These are phyloP conservation scores for Talaromyces rugulosus DNA, from an alignment of 2,329 filamentous ascomycete species.

Conservation along the genomic window DNA sequence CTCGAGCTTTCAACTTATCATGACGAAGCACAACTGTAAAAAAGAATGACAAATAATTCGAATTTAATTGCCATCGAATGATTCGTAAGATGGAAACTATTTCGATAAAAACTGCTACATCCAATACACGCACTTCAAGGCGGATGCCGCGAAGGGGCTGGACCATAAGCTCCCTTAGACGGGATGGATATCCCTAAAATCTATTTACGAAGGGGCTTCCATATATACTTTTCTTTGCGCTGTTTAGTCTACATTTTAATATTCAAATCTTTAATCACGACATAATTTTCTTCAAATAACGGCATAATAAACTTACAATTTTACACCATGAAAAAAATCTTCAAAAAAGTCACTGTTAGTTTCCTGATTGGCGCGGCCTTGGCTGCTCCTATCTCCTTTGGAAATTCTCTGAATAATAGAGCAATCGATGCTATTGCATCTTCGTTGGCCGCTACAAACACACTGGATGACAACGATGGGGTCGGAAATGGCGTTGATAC, in stretches of 20 bases:
- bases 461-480: not conserved
- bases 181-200: not conserved
- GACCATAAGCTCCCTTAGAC: not conserved
- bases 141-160: not conserved
- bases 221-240: not conserved
- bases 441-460: not conserved
- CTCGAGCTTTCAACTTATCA: too few species aligned
- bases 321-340: not conserved
- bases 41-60: not conserved
- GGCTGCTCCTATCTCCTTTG: not conserved
- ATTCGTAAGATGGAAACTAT: not conserved
- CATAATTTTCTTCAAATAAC: not conserved
- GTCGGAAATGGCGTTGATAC: conserved; percentile 15
- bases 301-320: not conserved
- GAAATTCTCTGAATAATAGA: not conserved
- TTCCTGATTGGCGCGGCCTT: not conserved
- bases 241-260: not conserved
- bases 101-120: not conserved
- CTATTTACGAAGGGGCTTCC: not conserved
- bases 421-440: not conserved
- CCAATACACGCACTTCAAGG: not conserved
- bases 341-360: not conserved
- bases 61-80: not conserved
- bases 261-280: not conserved
- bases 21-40: not conserved